Percentiles rank a stretch among this genome's conserved stretches.
phyloP scores from a whole-genome alignment of 1,139 yeast genomes.

The Pichia sp. region DNA sequence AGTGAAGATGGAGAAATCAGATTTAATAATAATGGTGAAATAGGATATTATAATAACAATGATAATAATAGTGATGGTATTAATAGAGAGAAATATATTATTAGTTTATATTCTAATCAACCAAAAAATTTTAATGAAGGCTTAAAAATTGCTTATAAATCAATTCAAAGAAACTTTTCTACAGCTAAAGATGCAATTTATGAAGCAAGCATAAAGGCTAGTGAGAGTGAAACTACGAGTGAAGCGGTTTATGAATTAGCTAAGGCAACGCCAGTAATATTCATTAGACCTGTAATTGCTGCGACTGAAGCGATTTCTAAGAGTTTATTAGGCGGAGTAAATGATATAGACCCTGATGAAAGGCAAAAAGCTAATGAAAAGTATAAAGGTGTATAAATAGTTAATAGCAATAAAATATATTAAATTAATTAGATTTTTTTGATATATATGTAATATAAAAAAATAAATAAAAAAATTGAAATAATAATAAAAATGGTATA shows the following conservation, averaged over 20 bases:
- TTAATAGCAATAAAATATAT: background rate
- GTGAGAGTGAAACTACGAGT: slow-evolving; percentile 57
- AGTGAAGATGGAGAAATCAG: slow-evolving; percentile 9
- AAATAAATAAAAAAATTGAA: background rate
- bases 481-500: background rate
- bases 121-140: slow-evolving; percentile 72
- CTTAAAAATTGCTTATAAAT: slow-evolving; percentile 59
- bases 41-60: background rate
- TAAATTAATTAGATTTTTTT: background rate
- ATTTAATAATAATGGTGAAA: slow-evolving; percentile 1
- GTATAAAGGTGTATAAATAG: slow-evolving; percentile 31
- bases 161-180: slow-evolving; percentile 62
- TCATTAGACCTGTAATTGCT: slow-evolving; percentile 84
- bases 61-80: slow-evolving; percentile 6
- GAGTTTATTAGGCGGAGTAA: slow-evolving; percentile 76
- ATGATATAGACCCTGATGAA: slow-evolving; percentile 66
- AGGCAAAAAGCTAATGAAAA: slow-evolving; percentile 45
- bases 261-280: slow-evolving; percentile 71
- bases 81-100: slow-evolving; percentile 34
- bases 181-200: slow-evolving; percentile 61
- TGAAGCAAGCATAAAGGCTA: slow-evolving; percentile 54
- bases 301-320: slow-evolving; percentile 87
- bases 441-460: background rate
- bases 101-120: slow-evolving; percentile 81
- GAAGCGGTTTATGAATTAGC: slow-evolving; percentile 66